These are phyloP conservation scores for Boletus mariae DNA, from an alignment of 1,284 basidiomycete genomes.

Conservation along the genomic window DNA sequence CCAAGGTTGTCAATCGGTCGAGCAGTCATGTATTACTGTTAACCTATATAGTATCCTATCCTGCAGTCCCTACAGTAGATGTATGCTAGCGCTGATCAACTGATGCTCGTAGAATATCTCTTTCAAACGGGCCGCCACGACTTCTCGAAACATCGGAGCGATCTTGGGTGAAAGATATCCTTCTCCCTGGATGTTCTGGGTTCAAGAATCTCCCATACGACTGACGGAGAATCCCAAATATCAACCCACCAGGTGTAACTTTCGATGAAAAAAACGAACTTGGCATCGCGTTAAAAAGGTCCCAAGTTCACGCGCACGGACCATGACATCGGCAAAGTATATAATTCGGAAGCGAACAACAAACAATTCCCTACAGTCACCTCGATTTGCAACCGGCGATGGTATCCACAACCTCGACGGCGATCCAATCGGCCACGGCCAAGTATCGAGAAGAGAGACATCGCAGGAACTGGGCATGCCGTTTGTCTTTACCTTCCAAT, in stretches of 20 bases:
- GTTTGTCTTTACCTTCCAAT: slow-evolving; percentile 44
- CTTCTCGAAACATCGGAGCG: slow-evolving; percentile 32
- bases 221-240: slow-evolving; percentile 58
- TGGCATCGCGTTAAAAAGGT: slow-evolving; percentile 24
- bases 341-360: neutral
- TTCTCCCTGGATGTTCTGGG: slow-evolving; percentile 46
- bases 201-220: slow-evolving; percentile 49
- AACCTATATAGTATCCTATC: neutral
- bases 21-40: neutral
- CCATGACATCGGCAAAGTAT: slow-evolving; percentile 32
- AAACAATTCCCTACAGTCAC: slow-evolving; percentile 49
- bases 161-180: slow-evolving; percentile 47
- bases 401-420: slow-evolving; percentile 20
- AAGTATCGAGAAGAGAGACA: slow-evolving; percentile 40
- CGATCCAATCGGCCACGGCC: slow-evolving; percentile 16
- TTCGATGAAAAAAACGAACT: slow-evolving; percentile 38
- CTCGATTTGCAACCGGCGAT: slow-evolving; percentile 45
- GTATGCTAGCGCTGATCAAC: neutral
- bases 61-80: neutral
- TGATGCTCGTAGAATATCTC: slow-evolving; percentile 16
- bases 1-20: neutral
- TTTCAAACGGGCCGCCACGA: slow-evolving; percentile 36
- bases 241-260: slow-evolving; percentile 66
- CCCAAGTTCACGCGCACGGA: slow-evolving; percentile 49
- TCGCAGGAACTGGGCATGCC: slow-evolving; percentile 67